Evolutionary conservation across 805 yeast genomes (phyloP).

Genomic region (Saccharomycopsis capsularis): DNA sequence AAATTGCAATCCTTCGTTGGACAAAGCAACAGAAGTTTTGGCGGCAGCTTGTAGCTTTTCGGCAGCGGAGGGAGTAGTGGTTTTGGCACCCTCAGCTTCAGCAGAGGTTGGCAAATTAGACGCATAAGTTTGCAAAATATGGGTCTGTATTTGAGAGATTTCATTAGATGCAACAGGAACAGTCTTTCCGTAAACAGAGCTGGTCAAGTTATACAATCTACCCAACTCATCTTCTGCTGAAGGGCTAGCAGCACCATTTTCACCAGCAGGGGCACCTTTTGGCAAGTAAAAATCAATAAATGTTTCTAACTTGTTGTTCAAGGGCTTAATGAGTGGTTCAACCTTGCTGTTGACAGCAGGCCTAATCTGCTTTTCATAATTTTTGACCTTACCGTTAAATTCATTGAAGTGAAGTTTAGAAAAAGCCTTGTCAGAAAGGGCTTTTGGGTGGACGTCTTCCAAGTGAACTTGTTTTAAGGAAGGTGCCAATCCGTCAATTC

Average conservation of each 20-base stretch:
- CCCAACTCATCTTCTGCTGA: constrained; percentile 25
- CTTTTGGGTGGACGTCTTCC: constrained; percentile 21
- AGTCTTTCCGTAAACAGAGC: constrained; percentile 27
- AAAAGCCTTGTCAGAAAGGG: neutral
- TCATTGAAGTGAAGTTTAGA: constrained; percentile 39
- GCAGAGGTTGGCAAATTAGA: constrained; percentile 23
- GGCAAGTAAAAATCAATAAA: constrained; percentile 28
- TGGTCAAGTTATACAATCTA: constrained; percentile 25
- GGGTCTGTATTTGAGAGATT: constrained; percentile 22
- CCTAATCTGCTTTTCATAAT: constrained; percentile 16
- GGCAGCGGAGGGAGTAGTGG: constrained; percentile 22
- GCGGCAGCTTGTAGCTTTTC: constrained; percentile 30
- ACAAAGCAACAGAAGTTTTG: constrained; percentile 32
- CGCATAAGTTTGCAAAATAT: constrained; percentile 29
- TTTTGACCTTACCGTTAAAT: constrained; percentile 33
- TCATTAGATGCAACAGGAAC: constrained; percentile 25
- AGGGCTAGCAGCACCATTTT: neutral
- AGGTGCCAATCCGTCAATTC: constrained; percentile 30
- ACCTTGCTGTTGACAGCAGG: constrained; percentile 22
- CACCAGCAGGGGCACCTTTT: neutral
- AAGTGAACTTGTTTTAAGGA: constrained; percentile 25
- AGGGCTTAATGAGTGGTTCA: constrained; percentile 27
- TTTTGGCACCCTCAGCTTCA: constrained; percentile 23
- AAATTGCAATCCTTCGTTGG: constrained; percentile 30
- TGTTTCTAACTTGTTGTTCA: constrained; percentile 29